phyloP scores from a whole-genome alignment of 2,329 filamentous ascomycete species.

The Aspergillus japonicus region DNA sequence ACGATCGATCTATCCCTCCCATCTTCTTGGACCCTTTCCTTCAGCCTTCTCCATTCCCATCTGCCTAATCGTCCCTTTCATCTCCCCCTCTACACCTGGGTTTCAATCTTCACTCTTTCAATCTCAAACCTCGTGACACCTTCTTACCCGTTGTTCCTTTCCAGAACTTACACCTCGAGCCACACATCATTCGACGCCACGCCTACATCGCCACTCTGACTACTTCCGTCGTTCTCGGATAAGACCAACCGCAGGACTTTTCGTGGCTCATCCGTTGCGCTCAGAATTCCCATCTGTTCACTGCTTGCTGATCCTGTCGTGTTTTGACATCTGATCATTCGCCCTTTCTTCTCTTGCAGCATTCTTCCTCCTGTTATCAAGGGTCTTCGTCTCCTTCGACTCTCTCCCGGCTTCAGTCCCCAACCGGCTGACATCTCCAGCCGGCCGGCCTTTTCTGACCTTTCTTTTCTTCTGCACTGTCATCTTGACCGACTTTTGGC shows the following conservation, averaged over 20 bases:
- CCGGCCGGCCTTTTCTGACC: constrained; percentile 14
- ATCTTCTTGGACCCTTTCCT: constrained; percentile 11
- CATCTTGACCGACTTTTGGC: constrained; percentile 39
- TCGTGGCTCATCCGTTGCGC: constrained; percentile 15
- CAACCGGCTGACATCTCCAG: constrained; percentile 21
- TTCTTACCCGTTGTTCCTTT: constrained; percentile 19
- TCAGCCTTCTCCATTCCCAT: constrained; percentile 5
- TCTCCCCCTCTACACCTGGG: constrained; percentile 4
- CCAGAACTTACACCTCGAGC: not conserved
- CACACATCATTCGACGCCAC: constrained; percentile 6
- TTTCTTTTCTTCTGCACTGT: constrained; percentile 24
- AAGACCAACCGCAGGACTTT: constrained; percentile 4
- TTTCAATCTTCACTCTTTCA: constrained; percentile 3
- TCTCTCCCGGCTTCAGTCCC: constrained; percentile 20
- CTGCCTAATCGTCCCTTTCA: constrained; percentile 9
- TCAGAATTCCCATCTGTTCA: not conserved
- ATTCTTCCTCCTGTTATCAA: constrained; percentile 11
- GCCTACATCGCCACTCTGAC: constrained; percentile 17
- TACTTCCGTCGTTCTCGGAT: constrained; percentile 6
- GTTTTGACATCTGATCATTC: constrained; percentile 13
- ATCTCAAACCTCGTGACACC: not conserved
- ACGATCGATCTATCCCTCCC: constrained; percentile 13
- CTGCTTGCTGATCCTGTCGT: constrained; percentile 5
- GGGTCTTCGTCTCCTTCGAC: constrained; percentile 16
- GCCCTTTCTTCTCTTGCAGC: constrained; percentile 6